Percentiles rank a stretch among this genome's conserved stretches.
phyloP scores from a whole-genome alignment of 2,329 filamentous ascomycete genomes.

The Monosporascus ibericus region DNA sequence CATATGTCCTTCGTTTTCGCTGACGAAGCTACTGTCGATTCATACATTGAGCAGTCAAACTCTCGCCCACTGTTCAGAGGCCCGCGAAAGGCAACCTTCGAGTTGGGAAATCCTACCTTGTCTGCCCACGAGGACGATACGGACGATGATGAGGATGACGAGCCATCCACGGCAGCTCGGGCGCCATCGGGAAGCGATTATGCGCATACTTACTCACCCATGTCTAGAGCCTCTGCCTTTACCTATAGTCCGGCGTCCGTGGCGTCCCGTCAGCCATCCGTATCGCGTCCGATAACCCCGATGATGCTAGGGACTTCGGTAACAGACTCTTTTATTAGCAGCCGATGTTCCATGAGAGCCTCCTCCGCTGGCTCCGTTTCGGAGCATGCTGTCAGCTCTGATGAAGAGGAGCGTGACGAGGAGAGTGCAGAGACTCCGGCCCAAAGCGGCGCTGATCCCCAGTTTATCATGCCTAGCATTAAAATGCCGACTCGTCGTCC shows the following conservation, averaged over 20 bases:
- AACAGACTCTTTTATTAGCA: slow-evolving; percentile 38
- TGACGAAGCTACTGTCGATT: slow-evolving; percentile 43
- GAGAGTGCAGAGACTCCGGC: slow-evolving; percentile 28
- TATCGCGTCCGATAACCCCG: slow-evolving; percentile 41
- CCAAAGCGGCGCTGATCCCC: slow-evolving; percentile 53
- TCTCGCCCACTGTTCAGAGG: slow-evolving; percentile 25
- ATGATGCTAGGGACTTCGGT: slow-evolving; percentile 35
- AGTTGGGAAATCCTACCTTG: slow-evolving; percentile 4
- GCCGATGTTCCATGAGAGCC: slow-evolving; percentile 44
- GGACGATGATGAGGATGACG: slow-evolving; percentile 9
- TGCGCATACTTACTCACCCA: slow-evolving; percentile 19
- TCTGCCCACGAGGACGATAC: slow-evolving; percentile 15
- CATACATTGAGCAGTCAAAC: slow-evolving; percentile 27
- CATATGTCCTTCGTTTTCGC: slow-evolving; percentile 48
- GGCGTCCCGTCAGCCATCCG: slow-evolving; percentile 23
- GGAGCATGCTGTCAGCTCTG: slow-evolving; percentile 37
- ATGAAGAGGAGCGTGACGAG: slow-evolving; percentile 37
- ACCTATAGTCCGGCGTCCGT: slow-evolving; percentile 26
- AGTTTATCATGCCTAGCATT: slow-evolving; percentile 97
- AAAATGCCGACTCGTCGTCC: slow-evolving; percentile 82
- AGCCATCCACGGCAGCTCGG: slow-evolving; percentile 7
- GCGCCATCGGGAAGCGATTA: slow-evolving; percentile 11
- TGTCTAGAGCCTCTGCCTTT: slow-evolving; percentile 24
- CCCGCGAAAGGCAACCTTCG: slow-evolving; percentile 19
- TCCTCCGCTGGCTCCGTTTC: slow-evolving; percentile 44